Percentiles rank a stretch among this genome's conserved stretches.
Evolutionary conservation across 208 protist species (phyloP).

Genomic region (Trypanosomatidae sp.): DNA sequence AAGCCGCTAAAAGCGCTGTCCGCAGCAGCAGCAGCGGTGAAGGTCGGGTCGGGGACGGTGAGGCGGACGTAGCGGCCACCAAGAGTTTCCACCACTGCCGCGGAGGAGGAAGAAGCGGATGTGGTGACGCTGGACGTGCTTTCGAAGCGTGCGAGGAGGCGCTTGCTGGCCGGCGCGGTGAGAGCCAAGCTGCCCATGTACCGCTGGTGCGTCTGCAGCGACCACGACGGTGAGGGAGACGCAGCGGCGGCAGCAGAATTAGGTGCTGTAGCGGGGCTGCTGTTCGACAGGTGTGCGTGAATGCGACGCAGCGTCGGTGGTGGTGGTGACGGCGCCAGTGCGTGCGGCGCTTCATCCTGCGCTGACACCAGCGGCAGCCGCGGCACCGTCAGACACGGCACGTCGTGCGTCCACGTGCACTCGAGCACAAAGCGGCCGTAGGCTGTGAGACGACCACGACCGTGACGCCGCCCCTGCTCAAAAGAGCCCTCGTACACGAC

Average conservation of each 20-base stretch:
- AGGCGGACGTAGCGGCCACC: slow-evolving; percentile 18
- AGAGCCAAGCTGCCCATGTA: slow-evolving; percentile 35
- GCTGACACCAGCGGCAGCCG: not conserved
- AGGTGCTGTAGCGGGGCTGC: no score
- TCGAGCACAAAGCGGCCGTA: slow-evolving; percentile 44
- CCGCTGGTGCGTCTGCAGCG: not conserved
- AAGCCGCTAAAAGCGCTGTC: slow-evolving; percentile 15
- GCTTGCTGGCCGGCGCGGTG: slow-evolving; percentile 4
- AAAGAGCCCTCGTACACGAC: slow-evolving; percentile 52
- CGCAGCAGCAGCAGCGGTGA: not conserved
- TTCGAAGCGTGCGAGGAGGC: slow-evolving; percentile 8
- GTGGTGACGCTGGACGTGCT: no score
- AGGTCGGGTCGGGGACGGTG: slow-evolving; percentile 3
- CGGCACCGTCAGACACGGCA: slow-evolving; percentile 30
- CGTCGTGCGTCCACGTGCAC: slow-evolving; percentile 49
- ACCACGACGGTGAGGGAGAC: slow-evolving; percentile 5
- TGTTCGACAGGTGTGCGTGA: no score
- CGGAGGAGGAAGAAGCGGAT: no score
- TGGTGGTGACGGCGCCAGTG: slow-evolving; percentile 2
- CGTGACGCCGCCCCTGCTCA: slow-evolving; percentile 35
- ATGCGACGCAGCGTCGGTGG: not conserved
- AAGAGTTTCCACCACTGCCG: no score
- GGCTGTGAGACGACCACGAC: slow-evolving; percentile 49
- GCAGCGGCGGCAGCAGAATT: no score
- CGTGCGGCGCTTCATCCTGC: not conserved